Percentiles rank a stretch among this genome's conserved stretches.
These are phyloP conservation scores for Clarireedia hainanense DNA, from an alignment of 2,329 filamentous ascomycete genomes.

Conservation along the genomic window DNA sequence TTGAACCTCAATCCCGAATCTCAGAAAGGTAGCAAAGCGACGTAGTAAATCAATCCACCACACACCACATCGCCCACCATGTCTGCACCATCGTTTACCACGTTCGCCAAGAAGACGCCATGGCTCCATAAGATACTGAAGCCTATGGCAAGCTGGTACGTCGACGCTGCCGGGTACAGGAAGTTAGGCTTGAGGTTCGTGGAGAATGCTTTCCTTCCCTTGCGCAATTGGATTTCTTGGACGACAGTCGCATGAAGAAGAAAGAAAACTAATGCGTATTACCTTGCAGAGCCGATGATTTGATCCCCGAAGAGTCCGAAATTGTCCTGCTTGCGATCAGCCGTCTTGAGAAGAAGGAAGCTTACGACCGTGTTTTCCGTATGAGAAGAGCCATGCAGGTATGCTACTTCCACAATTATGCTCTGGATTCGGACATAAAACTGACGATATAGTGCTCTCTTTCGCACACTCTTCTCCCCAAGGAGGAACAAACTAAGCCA, in stretches of 20 bases:
- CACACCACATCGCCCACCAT: constrained; percentile 21
- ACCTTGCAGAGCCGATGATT: constrained; percentile 71
- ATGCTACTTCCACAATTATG: constrained; percentile 22
- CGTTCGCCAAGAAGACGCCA: constrained; percentile 73
- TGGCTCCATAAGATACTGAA: constrained; percentile 74
- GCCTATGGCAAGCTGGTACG: constrained; percentile 84
- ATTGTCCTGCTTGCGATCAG: constrained; percentile 79
- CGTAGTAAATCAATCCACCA: neutral
- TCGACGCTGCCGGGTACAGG: constrained; percentile 83
- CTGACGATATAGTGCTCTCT: constrained; percentile 39
- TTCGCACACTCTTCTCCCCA: constrained; percentile 57
- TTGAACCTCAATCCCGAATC: neutral
- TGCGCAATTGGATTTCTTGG: no score
- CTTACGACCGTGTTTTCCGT: constrained; percentile 96
- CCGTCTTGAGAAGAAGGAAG: constrained; percentile 81
- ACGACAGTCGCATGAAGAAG: neutral
- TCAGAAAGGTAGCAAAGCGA: neutral
- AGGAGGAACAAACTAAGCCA: constrained; percentile 58
- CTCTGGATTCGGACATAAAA: neutral
- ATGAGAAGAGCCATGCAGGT: constrained; percentile 92
- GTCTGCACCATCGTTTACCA: constrained; percentile 51
- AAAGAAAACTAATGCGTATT: constrained; percentile 14
- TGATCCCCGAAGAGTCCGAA: constrained; percentile 90
- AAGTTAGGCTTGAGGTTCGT: constrained; percentile 80
- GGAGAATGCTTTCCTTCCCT: no score